A percentile compares a stretch with the other conserved stretches of the same genome.
Evolutionary conservation across 2,329 filamentous ascomycete genomes (phyloP).

Genomic region (Lachnellula occidentalis): DNA sequence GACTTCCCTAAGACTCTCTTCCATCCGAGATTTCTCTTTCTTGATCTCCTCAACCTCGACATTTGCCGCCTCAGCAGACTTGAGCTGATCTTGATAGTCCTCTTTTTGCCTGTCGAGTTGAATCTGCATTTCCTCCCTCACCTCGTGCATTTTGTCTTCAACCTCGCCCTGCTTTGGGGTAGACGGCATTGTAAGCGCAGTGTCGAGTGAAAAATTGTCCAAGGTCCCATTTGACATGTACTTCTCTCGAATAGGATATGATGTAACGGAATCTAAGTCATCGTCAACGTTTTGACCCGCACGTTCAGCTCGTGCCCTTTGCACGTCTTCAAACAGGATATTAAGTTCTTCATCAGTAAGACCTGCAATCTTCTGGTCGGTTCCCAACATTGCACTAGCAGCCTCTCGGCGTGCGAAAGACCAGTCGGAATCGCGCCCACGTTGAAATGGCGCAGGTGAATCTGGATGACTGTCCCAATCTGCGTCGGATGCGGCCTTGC

Average conservation of each 20-base stretch:
- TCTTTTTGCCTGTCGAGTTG: conserved; percentile 81
- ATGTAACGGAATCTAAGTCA: conserved; percentile 82
- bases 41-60: conserved; percentile 79
- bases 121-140: conserved; percentile 76
- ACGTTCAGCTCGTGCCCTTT: conserved; percentile 73
- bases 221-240: conserved; percentile 92
- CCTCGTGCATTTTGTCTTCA: conserved; percentile 68
- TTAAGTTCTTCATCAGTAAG: conserved; percentile 93
- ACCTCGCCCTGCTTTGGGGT: conserved; percentile 76
- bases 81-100: conserved; percentile 73
- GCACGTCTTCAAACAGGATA: conserved; percentile 87
- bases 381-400: conserved; percentile 81
- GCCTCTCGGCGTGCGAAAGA: conserved; percentile 89
- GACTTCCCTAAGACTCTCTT: conserved; percentile 67
- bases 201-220: conserved; percentile 95
- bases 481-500: conserved; percentile 71
- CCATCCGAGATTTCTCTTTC: conserved; percentile 79
- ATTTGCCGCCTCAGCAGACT: conserved; percentile 66
- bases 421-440: conserved; percentile 84
- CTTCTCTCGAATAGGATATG: conserved; percentile 85
- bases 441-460: conserved; percentile 67
- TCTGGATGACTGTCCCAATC: conserved; percentile 68
- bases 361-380: conserved; percentile 85
- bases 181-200: conserved; percentile 86
- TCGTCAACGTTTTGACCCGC: conserved; percentile 78